Percentiles rank a stretch among this genome's conserved stretches.
Conservation (phyloP, 192 early-diverging fungal species). For the Linderina pennispora region DNA sequence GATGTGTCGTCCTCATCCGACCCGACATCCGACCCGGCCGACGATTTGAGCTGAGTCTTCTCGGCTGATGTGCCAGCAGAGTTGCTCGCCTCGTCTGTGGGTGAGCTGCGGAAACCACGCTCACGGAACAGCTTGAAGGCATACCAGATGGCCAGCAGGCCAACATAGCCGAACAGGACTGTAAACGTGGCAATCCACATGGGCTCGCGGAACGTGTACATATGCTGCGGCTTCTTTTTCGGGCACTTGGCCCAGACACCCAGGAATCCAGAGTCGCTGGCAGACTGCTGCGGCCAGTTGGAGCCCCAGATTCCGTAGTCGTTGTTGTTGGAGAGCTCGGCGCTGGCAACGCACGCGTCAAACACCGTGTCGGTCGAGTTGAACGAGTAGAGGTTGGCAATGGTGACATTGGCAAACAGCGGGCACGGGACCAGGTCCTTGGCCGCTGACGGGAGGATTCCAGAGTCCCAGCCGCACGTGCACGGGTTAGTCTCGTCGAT, state of each 20-base stretch:
- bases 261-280: constrained; percentile 10
- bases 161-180: constrained; percentile 22
- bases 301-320: constrained; percentile 34
- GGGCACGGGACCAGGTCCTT: constrained; percentile 28
- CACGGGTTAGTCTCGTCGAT: no score
- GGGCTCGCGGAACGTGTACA: constrained; percentile 32
- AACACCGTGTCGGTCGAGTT: constrained; percentile 12
- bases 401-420: constrained; percentile 32
- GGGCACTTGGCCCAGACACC: constrained; percentile 44
- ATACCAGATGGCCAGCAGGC: constrained; percentile 40
- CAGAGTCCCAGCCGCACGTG: constrained; percentile 40
- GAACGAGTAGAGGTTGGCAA: constrained; percentile 36
- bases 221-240: constrained; percentile 21
- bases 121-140: constrained; percentile 37
- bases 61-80: neutral
- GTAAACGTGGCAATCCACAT: constrained; percentile 43
- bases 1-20: neutral
- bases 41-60: neutral
- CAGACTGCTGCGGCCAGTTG: constrained; percentile 4
- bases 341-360: constrained; percentile 24
- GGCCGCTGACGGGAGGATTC: constrained; percentile 17
- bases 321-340: constrained; percentile 15
- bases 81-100: neutral
- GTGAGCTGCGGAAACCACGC: constrained; percentile 1
- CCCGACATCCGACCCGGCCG: no score